phyloP scores from a whole-genome alignment of 1,139 yeast genomes.

The Dujonia santamariae region DNA sequence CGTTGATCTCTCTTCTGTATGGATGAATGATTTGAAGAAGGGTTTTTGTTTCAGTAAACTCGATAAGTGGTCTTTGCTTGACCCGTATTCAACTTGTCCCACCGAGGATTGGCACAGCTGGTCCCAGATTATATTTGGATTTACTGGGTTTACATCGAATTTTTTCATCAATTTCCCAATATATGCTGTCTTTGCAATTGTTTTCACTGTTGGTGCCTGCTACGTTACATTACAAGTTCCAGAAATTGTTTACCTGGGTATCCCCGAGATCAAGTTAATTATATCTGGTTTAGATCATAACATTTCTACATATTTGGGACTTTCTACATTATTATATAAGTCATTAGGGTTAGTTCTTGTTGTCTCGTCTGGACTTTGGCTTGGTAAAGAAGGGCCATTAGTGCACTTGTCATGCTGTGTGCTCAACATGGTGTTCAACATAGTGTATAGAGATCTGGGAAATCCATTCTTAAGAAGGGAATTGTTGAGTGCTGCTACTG shows the following conservation, averaged over 20 bases:
- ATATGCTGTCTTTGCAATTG: constrained; percentile 28
- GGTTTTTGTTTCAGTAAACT: constrained; percentile 37
- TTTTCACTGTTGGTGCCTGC: constrained; percentile 27
- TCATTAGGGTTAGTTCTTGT: constrained; percentile 56
- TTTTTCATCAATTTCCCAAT: constrained; percentile 37
- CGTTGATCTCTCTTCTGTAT: constrained; percentile 58
- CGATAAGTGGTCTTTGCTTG: constrained; percentile 42
- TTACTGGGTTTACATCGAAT: constrained; percentile 16
- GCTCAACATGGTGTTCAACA: constrained; percentile 28
- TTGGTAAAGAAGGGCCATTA: constrained; percentile 92
- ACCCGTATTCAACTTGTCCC: constrained; percentile 47
- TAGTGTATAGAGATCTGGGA: constrained; percentile 36
- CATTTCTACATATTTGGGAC: constrained; percentile 43
- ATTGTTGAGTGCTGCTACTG: constrained; percentile 77
- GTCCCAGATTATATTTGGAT: constrained; percentile 29
- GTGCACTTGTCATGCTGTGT: constrained; percentile 82
- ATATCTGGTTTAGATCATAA: constrained; percentile 56
- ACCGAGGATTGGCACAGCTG: constrained; percentile 41
- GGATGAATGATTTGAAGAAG: constrained; percentile 61
- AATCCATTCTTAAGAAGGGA: constrained; percentile 58
- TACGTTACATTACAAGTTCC: constrained; percentile 36
- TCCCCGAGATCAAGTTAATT: constrained; percentile 63
- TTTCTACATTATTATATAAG: constrained; percentile 47
- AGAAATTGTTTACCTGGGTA: constrained; percentile 59
- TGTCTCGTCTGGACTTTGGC: constrained; percentile 82